Percentiles rank a stretch among this genome's conserved stretches.
phyloP scores from a whole-genome alignment of 345 rosid genomes.

The Populus tremula region DNA sequence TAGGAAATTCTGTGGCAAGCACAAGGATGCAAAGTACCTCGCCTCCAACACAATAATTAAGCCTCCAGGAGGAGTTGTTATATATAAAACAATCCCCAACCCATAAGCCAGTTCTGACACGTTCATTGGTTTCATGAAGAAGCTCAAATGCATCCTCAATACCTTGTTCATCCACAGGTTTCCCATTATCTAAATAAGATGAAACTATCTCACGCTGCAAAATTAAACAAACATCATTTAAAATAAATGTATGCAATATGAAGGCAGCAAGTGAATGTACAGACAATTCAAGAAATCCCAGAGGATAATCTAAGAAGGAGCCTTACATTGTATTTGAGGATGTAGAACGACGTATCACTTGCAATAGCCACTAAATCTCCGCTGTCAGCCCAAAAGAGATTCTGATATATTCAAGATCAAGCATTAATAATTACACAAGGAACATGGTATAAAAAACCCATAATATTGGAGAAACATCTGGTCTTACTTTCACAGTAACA shows the following conservation, averaged over 20 bases:
- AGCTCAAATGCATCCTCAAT: conserved; percentile 99
- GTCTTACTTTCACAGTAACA: conserved; percentile 93
- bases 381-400: conserved; percentile 98
- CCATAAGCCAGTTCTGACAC: conserved; percentile 98
- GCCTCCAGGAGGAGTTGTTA: conserved; percentile 96
- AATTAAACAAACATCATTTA: conserved; percentile 20
- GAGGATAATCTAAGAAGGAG: conserved; percentile 11
- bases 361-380: conserved; percentile 98
- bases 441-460: not conserved
- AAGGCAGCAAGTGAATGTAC: not conserved
- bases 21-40: conserved; percentile 58
- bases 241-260: not conserved
- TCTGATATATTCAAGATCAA: conserved; percentile 47
- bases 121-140: conserved; percentile 96
- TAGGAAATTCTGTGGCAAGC: conserved; percentile 2
- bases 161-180: conserved; percentile 90
- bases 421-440: not conserved
- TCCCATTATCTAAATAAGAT: conserved; percentile 84
- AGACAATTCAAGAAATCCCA: conserved; percentile 9
- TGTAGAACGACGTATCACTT: conserved; percentile 93
- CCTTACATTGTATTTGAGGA: conserved; percentile 87
- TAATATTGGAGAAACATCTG: conserved; percentile 9
- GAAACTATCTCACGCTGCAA: conserved; percentile 89
- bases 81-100: conserved; percentile 99
- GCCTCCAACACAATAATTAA: conserved; percentile 98